Percentiles rank a stretch among this genome's conserved stretches.
Evolutionary conservation across 2,329 filamentous ascomycete genomes (phyloP).

Genomic region (Eutypa lata): DNA sequence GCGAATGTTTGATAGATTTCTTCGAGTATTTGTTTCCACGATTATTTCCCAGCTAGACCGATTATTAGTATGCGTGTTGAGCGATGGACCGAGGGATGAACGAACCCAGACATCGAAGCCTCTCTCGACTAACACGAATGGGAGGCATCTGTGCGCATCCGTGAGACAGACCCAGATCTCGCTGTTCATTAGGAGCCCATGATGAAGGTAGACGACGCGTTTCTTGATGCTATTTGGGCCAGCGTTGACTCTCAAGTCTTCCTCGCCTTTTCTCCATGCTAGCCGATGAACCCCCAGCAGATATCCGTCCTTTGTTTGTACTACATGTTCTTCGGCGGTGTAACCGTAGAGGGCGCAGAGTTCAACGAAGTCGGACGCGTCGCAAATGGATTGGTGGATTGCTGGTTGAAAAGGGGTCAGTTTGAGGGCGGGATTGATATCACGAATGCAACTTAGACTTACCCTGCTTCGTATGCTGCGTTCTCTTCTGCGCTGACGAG

Average conservation of each 20-base stretch:
- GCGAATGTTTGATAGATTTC: slow-evolving; percentile 76
- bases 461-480: slow-evolving; percentile 66
- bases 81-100: slow-evolving; percentile 22
- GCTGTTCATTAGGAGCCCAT: slow-evolving; percentile 96
- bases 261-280: slow-evolving; percentile 78
- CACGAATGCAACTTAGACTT: slow-evolving; percentile 19
- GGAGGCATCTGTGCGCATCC: slow-evolving; percentile 78
- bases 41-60: slow-evolving; percentile 80
- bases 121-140: slow-evolving; percentile 82
- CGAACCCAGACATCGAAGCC: slow-evolving; percentile 94
- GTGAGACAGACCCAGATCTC: slow-evolving; percentile 97
- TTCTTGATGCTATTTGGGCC: slow-evolving; percentile 68
- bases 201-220: slow-evolving; percentile 89
- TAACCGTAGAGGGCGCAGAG: slow-evolving; percentile 91
- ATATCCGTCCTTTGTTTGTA: slow-evolving; percentile 92
- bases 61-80: slow-evolving; percentile 19
- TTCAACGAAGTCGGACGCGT: slow-evolving; percentile 88
- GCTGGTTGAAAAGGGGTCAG: slow-evolving; percentile 56
- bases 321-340: slow-evolving; percentile 91
- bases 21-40: slow-evolving; percentile 99
- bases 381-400: slow-evolving; percentile 73
- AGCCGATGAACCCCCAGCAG: slow-evolving; percentile 86
- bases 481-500: slow-evolving; percentile 65
- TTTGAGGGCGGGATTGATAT: slow-evolving; percentile 47
- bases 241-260: slow-evolving; percentile 72